These are phyloP conservation scores for Trichophyton equinum DNA, from an alignment of 2,329 filamentous ascomycete species.

Conservation along the genomic window DNA sequence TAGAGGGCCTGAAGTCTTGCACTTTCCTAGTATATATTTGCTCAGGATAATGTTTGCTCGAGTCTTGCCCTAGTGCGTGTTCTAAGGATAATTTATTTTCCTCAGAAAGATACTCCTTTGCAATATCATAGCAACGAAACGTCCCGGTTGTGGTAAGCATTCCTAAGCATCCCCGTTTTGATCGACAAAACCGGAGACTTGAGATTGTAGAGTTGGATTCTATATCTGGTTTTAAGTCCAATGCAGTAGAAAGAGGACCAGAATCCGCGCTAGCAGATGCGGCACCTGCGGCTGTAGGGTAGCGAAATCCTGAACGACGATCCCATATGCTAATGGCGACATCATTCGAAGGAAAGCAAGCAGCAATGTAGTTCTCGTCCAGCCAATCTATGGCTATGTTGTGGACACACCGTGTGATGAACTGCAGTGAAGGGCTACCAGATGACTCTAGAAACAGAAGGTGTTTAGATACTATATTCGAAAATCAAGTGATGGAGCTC, in stretches of 20 bases:
- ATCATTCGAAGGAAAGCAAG: conserved; percentile 43
- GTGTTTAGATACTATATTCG: background rate
- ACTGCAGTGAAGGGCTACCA: conserved; percentile 33
- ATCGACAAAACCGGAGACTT: conserved; percentile 50
- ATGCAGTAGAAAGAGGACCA: conserved; percentile 36
- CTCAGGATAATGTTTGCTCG: conserved; percentile 31
- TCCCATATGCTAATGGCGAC: conserved; percentile 52
- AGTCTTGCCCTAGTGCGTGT: conserved; percentile 29
- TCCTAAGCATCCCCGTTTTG: conserved; percentile 45
- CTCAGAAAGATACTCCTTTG: conserved; percentile 37
- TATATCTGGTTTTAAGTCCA: conserved; percentile 46
- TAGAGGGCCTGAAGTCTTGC: conserved; percentile 35
- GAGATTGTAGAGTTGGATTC: conserved; percentile 44
- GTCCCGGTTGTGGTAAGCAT: conserved; percentile 48
- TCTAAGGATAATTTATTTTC: conserved; percentile 29
- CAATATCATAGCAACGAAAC: conserved; percentile 44
- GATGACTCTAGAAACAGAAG: conserved; percentile 21
- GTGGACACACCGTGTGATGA: conserved; percentile 48
- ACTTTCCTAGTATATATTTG: conserved; percentile 35
- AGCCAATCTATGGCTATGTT: conserved; percentile 52
- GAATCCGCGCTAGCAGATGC: conserved; percentile 21
- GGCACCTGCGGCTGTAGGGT: conserved; percentile 25
- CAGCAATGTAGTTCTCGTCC: conserved; percentile 54
- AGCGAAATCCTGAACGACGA: conserved; percentile 36
- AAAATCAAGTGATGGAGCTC: background rate